Percentiles rank a stretch among this genome's conserved stretches.
These are phyloP conservation scores for Urochloa ruziziensis DNA, from an alignment of 176 grass and related monocot genomes.

Conservation along the genomic window DNA sequence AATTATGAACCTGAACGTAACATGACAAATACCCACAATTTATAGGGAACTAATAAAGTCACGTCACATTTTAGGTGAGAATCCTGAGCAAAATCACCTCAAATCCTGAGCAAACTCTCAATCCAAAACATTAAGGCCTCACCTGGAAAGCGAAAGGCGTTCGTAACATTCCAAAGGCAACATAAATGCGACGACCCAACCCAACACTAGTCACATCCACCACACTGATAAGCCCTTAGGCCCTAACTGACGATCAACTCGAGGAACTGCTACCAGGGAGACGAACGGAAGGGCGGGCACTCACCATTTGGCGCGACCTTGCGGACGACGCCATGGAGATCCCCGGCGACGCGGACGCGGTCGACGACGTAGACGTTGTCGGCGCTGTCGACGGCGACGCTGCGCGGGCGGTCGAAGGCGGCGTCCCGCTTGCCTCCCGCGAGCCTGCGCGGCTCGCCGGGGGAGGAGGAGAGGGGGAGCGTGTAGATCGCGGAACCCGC, in stretches of 20 bases:
- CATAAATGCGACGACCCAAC: too few relatives aligned
- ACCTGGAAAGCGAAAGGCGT: too few relatives aligned
- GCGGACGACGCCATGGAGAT: slow-evolving; percentile 15
- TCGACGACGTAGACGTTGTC: slow-evolving; percentile 60
- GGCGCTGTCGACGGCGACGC: slow-evolving; percentile 42
- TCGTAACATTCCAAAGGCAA: too few relatives aligned
- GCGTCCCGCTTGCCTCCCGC: not conserved
- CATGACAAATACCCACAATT: too few relatives aligned
- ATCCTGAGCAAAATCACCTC: too few relatives aligned
- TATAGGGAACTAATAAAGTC: too few relatives aligned
- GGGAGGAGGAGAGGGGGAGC: not conserved
- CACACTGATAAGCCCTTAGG: slow-evolving; percentile 16
- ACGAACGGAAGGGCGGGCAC: not conserved
- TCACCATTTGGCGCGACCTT: slow-evolving; percentile 50
- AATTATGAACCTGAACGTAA: too few relatives aligned
- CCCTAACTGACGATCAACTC: too few relatives aligned
- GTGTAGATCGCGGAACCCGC: slow-evolving; percentile 39
- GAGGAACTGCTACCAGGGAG: not conserved
- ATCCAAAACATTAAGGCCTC: too few relatives aligned
- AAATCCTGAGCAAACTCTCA: too few relatives aligned
- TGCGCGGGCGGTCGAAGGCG: slow-evolving; percentile 36
- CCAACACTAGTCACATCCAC: too few relatives aligned
- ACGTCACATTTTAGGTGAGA: too few relatives aligned
- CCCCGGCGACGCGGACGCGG: slow-evolving; percentile 44
- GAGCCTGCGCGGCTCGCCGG: not conserved